Percentiles rank a stretch among this genome's conserved stretches.
phyloP scores from a whole-genome alignment of 2,329 filamentous ascomycete species.

The Epichloe gansuensis region DNA sequence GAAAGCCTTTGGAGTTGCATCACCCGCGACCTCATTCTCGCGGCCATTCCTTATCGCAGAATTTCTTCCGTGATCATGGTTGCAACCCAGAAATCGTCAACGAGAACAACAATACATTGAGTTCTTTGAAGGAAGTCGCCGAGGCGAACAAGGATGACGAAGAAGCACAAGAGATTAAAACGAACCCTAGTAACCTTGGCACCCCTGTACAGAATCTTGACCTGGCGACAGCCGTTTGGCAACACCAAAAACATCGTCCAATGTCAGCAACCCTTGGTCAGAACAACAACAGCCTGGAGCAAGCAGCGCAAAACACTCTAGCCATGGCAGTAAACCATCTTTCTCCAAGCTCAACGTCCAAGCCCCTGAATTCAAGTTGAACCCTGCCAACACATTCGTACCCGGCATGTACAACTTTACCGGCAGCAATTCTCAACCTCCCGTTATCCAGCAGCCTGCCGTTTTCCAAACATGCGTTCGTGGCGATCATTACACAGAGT shows the following conservation, averaged over 20 bases:
- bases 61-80: conserved; percentile 47
- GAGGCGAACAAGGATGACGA: conserved; percentile 28
- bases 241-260: conserved; percentile 46
- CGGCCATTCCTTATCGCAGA: conserved; percentile 58
- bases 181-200: conserved; percentile 60
- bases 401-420: conserved; percentile 38
- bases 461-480: conserved; percentile 28
- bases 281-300: conserved; percentile 34
- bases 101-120: conserved; percentile 27
- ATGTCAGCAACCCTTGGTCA: conserved; percentile 51
- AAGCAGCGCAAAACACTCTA: conserved; percentile 26
- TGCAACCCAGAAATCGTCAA: conserved; percentile 29
- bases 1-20: conserved; percentile 48
- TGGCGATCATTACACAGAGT: neutral
- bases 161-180: conserved; percentile 56
- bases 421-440: conserved; percentile 33
- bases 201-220: conserved; percentile 46
- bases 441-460: conserved; percentile 27
- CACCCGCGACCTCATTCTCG: conserved; percentile 65
- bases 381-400: conserved; percentile 40
- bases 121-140: conserved; percentile 28
- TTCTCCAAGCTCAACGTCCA: conserved; percentile 76
- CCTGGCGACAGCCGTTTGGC: conserved; percentile 29
- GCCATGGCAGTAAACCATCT: conserved; percentile 57
- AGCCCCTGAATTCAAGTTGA: conserved; percentile 80